phyloP scores from a whole-genome alignment of 495 filamentous ascomycete genomes.

The Penicillium ochrochloron region DNA sequence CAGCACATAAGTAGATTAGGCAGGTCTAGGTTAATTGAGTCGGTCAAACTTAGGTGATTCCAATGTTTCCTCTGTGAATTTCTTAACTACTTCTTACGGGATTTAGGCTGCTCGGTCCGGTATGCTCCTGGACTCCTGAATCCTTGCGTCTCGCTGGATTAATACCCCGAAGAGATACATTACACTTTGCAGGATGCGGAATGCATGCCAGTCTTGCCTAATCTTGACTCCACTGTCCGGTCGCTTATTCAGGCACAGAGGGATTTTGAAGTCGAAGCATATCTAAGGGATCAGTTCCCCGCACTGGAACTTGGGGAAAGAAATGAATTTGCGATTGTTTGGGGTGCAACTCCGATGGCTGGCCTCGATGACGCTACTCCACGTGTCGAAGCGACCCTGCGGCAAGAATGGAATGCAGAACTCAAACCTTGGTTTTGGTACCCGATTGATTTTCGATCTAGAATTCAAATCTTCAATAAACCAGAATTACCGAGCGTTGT shows the following conservation, averaged over 20 bases:
- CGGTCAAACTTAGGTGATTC: neutral
- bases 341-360: neutral
- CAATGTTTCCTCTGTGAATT: too few relatives aligned
- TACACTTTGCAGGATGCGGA: neutral
- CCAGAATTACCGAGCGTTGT: neutral
- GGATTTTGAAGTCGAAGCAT: neutral
- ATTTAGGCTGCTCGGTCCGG: slow-evolving; percentile 9
- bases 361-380: neutral
- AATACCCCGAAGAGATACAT: neutral
- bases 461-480: neutral
- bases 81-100: neutral
- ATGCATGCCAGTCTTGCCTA: neutral
- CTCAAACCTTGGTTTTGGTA: neutral
- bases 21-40: neutral
- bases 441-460: neutral
- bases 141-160: neutral
- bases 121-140: neutral
- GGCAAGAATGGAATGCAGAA: neutral
- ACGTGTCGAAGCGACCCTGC: neutral
- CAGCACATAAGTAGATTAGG: neutral
- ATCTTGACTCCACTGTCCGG: neutral
- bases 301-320: neutral
- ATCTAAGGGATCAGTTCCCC: neutral
- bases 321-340: neutral
- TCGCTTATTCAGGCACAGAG: neutral